Conservation (phyloP, 352 stramenopile species). For the Pilasporangium apinafurcum region DNA sequence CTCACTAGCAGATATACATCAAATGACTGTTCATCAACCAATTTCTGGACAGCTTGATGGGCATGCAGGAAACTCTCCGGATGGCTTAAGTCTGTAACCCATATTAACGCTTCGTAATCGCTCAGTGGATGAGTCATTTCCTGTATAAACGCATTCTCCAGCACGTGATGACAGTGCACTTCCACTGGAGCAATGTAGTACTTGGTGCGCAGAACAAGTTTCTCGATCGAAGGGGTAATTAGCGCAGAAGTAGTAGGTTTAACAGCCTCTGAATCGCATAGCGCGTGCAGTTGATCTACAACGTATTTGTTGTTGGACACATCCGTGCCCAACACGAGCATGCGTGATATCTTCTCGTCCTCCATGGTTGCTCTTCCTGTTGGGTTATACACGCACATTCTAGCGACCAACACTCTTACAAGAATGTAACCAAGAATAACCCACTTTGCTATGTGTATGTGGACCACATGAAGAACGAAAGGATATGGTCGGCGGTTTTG, state of each 20-base stretch:
- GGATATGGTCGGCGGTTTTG: no score
- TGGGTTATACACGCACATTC: no score
- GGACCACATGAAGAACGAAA: no score
- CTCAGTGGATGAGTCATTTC: slow-evolving; percentile 28
- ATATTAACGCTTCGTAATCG: slow-evolving; percentile 59
- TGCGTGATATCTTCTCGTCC: not conserved
- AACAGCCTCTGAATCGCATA: slow-evolving; percentile 15
- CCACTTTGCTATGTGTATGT: no score
- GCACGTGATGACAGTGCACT: slow-evolving; percentile 39
- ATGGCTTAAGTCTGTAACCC: slow-evolving; percentile 32
- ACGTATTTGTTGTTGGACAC: slow-evolving; percentile 9
- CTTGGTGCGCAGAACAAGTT: slow-evolving; percentile 48
- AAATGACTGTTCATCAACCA: slow-evolving; percentile 41
- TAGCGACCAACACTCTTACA: no score
- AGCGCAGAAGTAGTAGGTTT: not conserved
- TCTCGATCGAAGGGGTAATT: slow-evolving; percentile 4
- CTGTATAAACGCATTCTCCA: slow-evolving; percentile 24
- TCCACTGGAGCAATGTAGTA: slow-evolving; percentile 63
- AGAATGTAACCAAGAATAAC: no score
- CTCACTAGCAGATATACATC: slow-evolving; percentile 56
- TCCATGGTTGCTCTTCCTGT: no score
- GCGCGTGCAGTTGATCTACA: slow-evolving; percentile 16
- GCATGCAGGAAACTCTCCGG: slow-evolving; percentile 38
- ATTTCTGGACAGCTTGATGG: slow-evolving; percentile 26
- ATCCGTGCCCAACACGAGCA: slow-evolving; percentile 45